Base-by-base conservation (phyloP, 805 yeast species). In the Priceomyces carsonii region DNA sequence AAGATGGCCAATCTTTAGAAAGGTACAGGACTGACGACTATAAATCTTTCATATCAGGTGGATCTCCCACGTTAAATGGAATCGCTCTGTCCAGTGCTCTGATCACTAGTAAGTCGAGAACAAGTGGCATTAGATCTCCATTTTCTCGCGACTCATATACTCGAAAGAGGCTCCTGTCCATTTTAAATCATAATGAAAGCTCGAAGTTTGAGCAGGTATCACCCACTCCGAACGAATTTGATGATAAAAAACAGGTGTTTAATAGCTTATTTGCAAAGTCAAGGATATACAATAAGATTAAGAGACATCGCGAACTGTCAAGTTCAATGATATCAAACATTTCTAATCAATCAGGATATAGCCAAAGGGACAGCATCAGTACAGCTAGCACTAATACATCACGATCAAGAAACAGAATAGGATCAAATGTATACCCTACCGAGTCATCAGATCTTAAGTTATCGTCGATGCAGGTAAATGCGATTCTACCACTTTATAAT, bases 301-400 rank as follows among this genome's bases (percentile, higher is more conserved):
- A 57, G 39, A 64, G 61, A 35, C 53, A 61, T 34, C 47, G 71
- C 4, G 71, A 66, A 28, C 65, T 61, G 56, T 43, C 56, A 6
- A 38, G 56, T n/a, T 58, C 65, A 2, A 32, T 50, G 29, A 48
- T 39, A 18, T 58, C 65, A 3, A 47, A 38, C 18, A 28, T 39
- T 9, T 53, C 60, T 17, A 34, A 41, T 8, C 43, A 42, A 12
- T 42, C 51, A 3, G 47, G 33, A 26, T 43, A 48, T 28, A 45
- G 59, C 27, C 50, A 43, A 36, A 41, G 61, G 29, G 51, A 49
- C 22, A 51, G 62, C 18, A 40, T 51, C 4, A 43, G 48, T 22
- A 47, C 57, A 19, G 44, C 53, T 25, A 48, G 40, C 26, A 48
- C 58, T 4, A 42, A 45, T n/a, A 38, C 47, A 1, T 37, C 36